Evolutionary conservation across 495 filamentous ascomycete genomes (phyloP).

Genomic region (Xylaria nigripes): DNA sequence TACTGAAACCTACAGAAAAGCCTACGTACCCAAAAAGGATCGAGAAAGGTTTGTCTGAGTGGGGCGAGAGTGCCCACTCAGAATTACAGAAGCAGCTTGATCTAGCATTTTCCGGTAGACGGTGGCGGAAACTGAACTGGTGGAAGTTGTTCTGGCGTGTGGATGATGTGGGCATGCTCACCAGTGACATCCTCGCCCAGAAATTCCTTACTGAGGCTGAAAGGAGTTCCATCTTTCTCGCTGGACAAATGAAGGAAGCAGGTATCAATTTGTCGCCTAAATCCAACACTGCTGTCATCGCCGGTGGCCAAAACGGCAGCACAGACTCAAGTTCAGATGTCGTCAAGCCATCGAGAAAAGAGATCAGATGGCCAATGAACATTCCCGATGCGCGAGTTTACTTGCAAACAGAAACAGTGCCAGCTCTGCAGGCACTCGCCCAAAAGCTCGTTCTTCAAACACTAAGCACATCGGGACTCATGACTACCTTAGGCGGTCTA

Average conservation of each 20-base stretch:
- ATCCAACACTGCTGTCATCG: not conserved
- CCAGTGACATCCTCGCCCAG: constrained; percentile 63
- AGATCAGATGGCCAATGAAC: constrained; percentile 33
- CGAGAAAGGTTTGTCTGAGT: constrained; percentile 50
- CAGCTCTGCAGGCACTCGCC: constrained; percentile 68
- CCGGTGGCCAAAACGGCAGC: not conserved
- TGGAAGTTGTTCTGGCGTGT: constrained; percentile 94
- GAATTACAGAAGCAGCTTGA: constrained; percentile 76
- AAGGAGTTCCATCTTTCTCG: constrained; percentile 64
- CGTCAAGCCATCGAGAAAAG: constrained; percentile 3
- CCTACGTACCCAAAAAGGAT: constrained; percentile 42
- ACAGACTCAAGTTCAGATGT: not conserved
- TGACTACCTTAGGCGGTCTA: constrained; percentile 56
- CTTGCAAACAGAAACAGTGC: constrained; percentile 56
- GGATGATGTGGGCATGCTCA: constrained; percentile 79
- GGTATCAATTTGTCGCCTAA: constrained; percentile 18
- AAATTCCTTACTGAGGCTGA: constrained; percentile 71
- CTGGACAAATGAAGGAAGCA: constrained; percentile 71
- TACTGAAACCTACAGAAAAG: constrained; percentile 28
- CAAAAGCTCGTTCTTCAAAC: constrained; percentile 70
- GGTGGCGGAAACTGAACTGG: constrained; percentile 76
- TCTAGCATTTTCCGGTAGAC: constrained; percentile 55
- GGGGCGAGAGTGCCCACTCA: constrained; percentile 72
- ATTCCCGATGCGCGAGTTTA: constrained; percentile 52
- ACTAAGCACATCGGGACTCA: constrained; percentile 55